These are phyloP conservation scores for Ehretia macrophylla DNA, from an alignment of 257 asterid species.

Conservation along the genomic window DNA sequence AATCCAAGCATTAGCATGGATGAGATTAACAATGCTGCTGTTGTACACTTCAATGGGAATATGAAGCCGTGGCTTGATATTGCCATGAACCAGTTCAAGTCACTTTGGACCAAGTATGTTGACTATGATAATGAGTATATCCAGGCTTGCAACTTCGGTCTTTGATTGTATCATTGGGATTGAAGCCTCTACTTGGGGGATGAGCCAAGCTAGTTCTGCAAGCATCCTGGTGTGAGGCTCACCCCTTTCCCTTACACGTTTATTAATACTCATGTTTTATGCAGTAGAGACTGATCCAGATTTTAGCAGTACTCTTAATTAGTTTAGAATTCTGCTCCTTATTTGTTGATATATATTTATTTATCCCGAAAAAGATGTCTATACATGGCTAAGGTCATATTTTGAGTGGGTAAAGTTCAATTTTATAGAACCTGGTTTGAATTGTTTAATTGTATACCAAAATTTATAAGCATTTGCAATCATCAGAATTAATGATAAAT, in stretches of 20 bases:
- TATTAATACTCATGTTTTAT: conserved; percentile 24
- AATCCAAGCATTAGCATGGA: conserved; percentile 38
- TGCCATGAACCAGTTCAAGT: conserved; percentile 31
- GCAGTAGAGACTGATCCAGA: conserved; percentile 22
- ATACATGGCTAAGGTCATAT: not conserved
- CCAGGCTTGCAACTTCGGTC: conserved; percentile 79
- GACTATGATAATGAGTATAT: conserved; percentile 66
- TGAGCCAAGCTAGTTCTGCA: conserved; percentile 28
- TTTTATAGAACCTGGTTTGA: not conserved
- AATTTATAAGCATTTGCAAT: not conserved
- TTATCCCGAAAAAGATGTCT: conserved; percentile 6
- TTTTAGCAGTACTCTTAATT: conserved; percentile 21
- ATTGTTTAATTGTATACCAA: not conserved
- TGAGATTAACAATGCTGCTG: conserved; percentile 40
- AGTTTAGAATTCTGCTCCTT: conserved; percentile 20
- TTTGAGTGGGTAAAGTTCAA: too few species aligned
- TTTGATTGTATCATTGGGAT: conserved; percentile 23
- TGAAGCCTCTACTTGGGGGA: conserved; percentile 25
- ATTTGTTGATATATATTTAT: conserved; percentile 41
- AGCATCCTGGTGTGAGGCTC: conserved; percentile 20
- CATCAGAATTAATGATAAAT: not conserved
- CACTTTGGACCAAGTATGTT: conserved; percentile 38
- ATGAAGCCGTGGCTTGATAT: conserved; percentile 46
- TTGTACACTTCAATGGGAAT: conserved; percentile 41
- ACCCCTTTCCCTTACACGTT: conserved; percentile 33